Evolutionary conservation across 768 basidiomycete species (phyloP).

Genomic region (Royoungia palumana): DNA sequence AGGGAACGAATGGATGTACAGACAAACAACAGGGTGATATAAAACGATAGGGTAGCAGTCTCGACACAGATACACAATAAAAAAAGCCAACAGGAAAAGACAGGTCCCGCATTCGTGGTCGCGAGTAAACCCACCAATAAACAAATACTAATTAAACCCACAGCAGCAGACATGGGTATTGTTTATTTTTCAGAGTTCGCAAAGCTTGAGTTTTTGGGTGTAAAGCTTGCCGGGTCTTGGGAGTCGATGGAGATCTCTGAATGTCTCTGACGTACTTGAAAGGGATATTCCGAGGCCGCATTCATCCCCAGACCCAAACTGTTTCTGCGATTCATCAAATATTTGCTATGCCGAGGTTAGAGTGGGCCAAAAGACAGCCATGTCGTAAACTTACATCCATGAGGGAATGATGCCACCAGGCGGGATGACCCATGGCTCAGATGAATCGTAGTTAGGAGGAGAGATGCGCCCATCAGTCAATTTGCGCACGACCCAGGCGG

Average conservation of each 20-base stretch:
- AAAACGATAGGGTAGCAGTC: slow-evolving; percentile 1
- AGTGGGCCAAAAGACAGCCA: not conserved
- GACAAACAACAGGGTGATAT: not conserved
- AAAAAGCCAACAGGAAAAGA: slow-evolving; percentile 15
- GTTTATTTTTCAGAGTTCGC: slow-evolving; percentile 27
- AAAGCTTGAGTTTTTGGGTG: slow-evolving; percentile 27
- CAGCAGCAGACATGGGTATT: not conserved
- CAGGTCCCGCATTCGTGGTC: slow-evolving; percentile 13
- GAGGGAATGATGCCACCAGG: slow-evolving; percentile 63
- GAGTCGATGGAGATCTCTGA: slow-evolving; percentile 34
- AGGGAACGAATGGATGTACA: not conserved
- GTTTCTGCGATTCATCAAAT: slow-evolving; percentile 18
- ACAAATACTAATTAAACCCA: slow-evolving; percentile 7
- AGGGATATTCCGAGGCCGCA: slow-evolving; percentile 24
- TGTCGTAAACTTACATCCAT: slow-evolving; percentile 56
- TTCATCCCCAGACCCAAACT: not conserved
- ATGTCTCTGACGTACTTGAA: slow-evolving; percentile 31
- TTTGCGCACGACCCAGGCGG: slow-evolving; percentile 56
- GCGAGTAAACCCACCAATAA: slow-evolving; percentile 6
- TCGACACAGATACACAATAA: slow-evolving; percentile 27
- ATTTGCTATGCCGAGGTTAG: slow-evolving; percentile 21
- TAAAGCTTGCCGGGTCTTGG: slow-evolving; percentile 23
- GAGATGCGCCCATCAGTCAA: slow-evolving; percentile 54
- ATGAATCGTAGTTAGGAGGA: slow-evolving; percentile 59
- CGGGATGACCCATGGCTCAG: slow-evolving; percentile 71